A percentile compares a stretch with the other conserved stretches of the same genome.
Evolutionary conservation across 371 early-diverging fungal species (phyloP).

Genomic region (Conidiobolus coronatus): DNA sequence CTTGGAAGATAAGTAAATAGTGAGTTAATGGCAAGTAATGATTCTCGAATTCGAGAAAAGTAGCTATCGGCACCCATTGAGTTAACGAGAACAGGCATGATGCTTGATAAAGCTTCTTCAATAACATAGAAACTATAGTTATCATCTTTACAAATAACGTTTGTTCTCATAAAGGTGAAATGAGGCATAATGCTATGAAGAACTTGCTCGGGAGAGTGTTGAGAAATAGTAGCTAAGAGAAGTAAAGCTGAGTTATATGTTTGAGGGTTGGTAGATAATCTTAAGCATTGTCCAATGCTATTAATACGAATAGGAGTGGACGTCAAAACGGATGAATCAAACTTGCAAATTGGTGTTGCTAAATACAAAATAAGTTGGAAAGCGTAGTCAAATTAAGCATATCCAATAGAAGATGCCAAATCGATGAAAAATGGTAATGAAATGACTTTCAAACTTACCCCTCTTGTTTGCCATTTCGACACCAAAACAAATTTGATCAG

Average conservation of each 20-base stretch:
- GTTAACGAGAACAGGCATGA: constrained; percentile 63
- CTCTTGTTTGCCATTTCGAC: background rate
- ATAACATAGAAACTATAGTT: constrained; percentile 89
- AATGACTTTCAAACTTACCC: background rate
- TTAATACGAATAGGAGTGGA: constrained; percentile 46
- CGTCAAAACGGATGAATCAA: constrained; percentile 4
- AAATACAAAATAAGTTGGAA: constrained; percentile 65
- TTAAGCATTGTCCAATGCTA: constrained; percentile 67
- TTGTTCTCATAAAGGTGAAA: constrained; percentile 96
- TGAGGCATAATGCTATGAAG: constrained; percentile 84
- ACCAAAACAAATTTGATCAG: background rate
- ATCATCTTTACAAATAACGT: constrained; percentile 81
- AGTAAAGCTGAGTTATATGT: constrained; percentile 76
- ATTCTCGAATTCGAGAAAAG: constrained; percentile 19
- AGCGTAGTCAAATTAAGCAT: constrained; percentile 57
- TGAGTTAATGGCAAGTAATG: constrained; percentile 24
- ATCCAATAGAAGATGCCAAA: constrained; percentile 14
- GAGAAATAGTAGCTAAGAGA: constrained; percentile 70
- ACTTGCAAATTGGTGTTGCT: constrained; percentile 23
- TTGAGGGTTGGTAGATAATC: constrained; percentile 78
- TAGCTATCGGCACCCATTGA: constrained; percentile 48
- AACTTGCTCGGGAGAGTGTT: constrained; percentile 59
- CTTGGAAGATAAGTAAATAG: constrained; percentile 19
- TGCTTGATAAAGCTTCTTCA: constrained; percentile 62
- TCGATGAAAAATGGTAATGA: background rate